Percentiles rank a stretch among this genome's conserved stretches.
These are phyloP conservation scores for Euphorbia tirucalli DNA, from an alignment of 345 rosid species.

Conservation along the genomic window DNA sequence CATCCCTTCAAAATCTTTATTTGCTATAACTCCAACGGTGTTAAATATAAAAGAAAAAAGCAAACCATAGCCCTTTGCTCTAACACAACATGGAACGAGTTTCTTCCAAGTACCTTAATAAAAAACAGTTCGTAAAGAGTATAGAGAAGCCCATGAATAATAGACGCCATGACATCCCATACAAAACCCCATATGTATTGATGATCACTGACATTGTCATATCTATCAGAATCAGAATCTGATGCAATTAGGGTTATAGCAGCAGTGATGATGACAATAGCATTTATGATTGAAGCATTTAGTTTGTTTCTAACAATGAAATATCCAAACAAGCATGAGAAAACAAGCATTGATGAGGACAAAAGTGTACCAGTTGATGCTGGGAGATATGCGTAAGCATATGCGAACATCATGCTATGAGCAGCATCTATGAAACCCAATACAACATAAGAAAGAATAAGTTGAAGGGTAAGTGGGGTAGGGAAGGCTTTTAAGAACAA, in stretches of 20 bases:
- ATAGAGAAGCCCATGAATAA: conserved; percentile 75
- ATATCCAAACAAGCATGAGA: conserved; percentile 67
- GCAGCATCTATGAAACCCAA: conserved; percentile 72
- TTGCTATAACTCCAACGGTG: conserved; percentile 52
- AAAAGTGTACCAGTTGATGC: conserved; percentile 85
- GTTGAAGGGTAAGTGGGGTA: conserved; percentile 50
- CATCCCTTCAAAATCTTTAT: conserved; percentile 53
- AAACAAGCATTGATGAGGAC: conserved; percentile 71
- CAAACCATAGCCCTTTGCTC: too few relatives aligned
- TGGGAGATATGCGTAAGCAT: conserved; percentile 83
- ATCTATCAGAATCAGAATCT: conserved; percentile 74
- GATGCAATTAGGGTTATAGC: conserved; percentile 67
- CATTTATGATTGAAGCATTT: conserved; percentile 61
- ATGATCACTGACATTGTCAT: conserved; percentile 38
- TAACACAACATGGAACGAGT: conserved; percentile 78
- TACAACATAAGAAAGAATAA: conserved; percentile 48
- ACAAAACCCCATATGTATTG: too few relatives aligned
- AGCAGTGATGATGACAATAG: conserved; percentile 59
- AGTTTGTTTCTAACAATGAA: conserved; percentile 63
- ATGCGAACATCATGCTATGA: conserved; percentile 82
- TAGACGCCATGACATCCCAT: conserved; percentile 74
- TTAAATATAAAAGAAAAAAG: conserved; percentile 21
- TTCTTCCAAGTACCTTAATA: conserved; percentile 58
- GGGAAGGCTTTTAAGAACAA: conserved; percentile 49
- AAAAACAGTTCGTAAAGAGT: conserved; percentile 77